These are phyloP conservation scores for Lasiodiplodia theobromae DNA, from an alignment of 2,329 filamentous ascomycete genomes.

Conservation along the genomic window DNA sequence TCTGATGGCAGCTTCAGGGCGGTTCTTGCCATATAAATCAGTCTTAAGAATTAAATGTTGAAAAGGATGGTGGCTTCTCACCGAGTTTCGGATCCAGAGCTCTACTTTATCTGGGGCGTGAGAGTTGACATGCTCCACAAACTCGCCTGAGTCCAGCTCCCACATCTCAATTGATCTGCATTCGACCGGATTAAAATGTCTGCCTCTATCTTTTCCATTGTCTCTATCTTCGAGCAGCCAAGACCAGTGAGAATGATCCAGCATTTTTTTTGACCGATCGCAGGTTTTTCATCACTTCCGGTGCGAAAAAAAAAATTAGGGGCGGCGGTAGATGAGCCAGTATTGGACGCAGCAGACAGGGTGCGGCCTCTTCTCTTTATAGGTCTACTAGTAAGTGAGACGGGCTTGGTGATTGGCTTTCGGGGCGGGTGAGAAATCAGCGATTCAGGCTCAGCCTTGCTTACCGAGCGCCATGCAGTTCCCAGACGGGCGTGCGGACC, in stretches of 20 bases:
- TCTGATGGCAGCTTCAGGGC: neutral
- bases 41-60: neutral
- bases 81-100: neutral
- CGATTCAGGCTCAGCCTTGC: neutral
- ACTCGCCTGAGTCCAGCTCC: neutral
- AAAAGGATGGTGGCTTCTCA: neutral
- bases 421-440: neutral
- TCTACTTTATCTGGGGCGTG: neutral
- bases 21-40: neutral
- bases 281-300: neutral
- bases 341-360: neutral
- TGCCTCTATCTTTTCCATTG: neutral
- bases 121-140: accelerated
- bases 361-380: neutral
- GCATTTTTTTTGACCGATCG: neutral
- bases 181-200: accelerated
- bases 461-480: neutral
- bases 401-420: neutral
- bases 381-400: neutral
- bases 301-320: too few relatives aligned
- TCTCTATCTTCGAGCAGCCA: neutral
- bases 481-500: too few relatives aligned
- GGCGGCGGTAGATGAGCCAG: too few relatives aligned
- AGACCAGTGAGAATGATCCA: neutral
- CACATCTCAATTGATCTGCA: neutral